Conservation (phyloP, 768 basidiomycete genomes). For the Suillus tomentosus region DNA sequence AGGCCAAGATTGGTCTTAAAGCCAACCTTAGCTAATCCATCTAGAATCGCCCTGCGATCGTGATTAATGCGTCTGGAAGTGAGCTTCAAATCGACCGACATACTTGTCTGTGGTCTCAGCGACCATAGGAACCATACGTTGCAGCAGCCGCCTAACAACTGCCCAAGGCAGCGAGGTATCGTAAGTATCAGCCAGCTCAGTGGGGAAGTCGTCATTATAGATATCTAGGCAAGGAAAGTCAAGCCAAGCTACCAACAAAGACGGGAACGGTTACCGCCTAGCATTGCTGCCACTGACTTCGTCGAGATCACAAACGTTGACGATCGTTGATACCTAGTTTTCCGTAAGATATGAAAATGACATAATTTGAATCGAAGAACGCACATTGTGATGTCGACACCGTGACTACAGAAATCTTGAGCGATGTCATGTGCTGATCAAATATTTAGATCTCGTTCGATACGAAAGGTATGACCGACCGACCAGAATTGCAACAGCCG, state of each 20-base stretch:
- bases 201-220: constrained; percentile 25
- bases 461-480: not conserved
- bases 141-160: constrained; percentile 20
- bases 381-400: constrained; percentile 33
- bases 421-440: constrained; percentile 39
- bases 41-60: constrained; percentile 33
- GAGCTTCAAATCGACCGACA: constrained; percentile 6
- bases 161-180: constrained; percentile 20
- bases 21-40: constrained; percentile 40
- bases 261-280: constrained; percentile 14
- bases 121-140: constrained; percentile 20
- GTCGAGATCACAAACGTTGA: constrained; percentile 25
- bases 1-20: constrained; percentile 40
- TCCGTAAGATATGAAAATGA: constrained; percentile 9
- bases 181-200: constrained; percentile 26
- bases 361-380: not conserved
- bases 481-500: constrained; percentile 66
- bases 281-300: constrained; percentile 11
- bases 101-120: constrained; percentile 32
- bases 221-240: constrained; percentile 11
- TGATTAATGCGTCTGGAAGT: not conserved
- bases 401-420: constrained; percentile 34
- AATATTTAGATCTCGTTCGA: constrained; percentile 4
- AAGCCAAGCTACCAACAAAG: not conserved
- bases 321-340: constrained; percentile 26